Conservation (phyloP, 2,329 filamentous ascomycete species). For the Stachybotrys chlorohalonatus region DNA sequence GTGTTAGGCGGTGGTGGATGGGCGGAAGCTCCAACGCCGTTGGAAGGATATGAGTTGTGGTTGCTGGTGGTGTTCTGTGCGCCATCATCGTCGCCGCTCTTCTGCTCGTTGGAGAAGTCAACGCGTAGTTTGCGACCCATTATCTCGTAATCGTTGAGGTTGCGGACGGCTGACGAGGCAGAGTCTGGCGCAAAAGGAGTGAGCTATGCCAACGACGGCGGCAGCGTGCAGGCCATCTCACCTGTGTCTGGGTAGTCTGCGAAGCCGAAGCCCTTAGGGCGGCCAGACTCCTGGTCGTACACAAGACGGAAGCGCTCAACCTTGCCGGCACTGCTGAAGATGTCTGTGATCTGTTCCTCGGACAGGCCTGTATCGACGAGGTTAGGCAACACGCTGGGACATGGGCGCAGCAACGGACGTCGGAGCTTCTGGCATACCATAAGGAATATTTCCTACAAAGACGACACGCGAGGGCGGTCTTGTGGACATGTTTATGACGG, state of each 20-base stretch:
- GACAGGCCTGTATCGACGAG: slow-evolving; percentile 58
- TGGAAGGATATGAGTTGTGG: slow-evolving; percentile 19
- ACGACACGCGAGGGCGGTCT: slow-evolving; percentile 72
- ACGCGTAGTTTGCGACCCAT: slow-evolving; percentile 92
- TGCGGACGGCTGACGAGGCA: slow-evolving; percentile 87
- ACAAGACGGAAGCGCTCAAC: slow-evolving; percentile 89
- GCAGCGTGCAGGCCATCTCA: slow-evolving; percentile 20
- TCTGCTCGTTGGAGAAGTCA: slow-evolving; percentile 91
- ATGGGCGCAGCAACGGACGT: not conserved
- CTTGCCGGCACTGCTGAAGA: slow-evolving; percentile 82
- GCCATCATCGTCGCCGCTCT: slow-evolving; percentile 52
- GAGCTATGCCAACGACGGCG: not conserved
- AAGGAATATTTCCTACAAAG: slow-evolving; percentile 81
- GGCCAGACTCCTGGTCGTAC: slow-evolving; percentile 89
- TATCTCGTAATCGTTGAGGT: slow-evolving; percentile 90
- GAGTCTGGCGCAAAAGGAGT: slow-evolving; percentile 39
- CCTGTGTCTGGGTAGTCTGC: slow-evolving; percentile 92
- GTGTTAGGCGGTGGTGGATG: slow-evolving; percentile 33
- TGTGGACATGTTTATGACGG: slow-evolving; percentile 45
- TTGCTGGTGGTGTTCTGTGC: slow-evolving; percentile 5
- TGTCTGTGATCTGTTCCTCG: slow-evolving; percentile 92
- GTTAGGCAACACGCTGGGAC: slow-evolving; percentile 10
- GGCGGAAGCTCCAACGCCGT: slow-evolving; percentile 18
- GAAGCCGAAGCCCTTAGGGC: slow-evolving; percentile 94
- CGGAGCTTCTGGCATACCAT: slow-evolving; percentile 40